Evolutionary conservation across 2,329 filamentous ascomycete species (phyloP), one percentile per base, ranked within the genome.

Genomic region (Macrophomina tecta): DNA sequence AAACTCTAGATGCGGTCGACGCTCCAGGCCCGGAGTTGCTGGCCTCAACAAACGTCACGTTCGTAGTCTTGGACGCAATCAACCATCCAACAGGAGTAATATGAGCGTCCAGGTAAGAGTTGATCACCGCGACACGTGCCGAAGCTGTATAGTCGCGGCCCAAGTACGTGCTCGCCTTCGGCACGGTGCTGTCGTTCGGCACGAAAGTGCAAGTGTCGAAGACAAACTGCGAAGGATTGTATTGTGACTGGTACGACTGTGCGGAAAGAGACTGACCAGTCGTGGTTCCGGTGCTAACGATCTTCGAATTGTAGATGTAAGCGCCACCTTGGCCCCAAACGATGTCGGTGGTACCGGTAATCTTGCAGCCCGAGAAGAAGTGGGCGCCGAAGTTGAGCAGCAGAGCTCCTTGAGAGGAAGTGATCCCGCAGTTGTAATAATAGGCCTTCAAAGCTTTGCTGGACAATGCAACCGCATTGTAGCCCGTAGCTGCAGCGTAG

Each of bases 231-330:
- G 55, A 60, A 9, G 55, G 55, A 7, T 8, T 16, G 28, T 60
- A 60, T 23, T 60, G 55, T 4, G 36, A 60, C 55, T 60, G 55
- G 23, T 60, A 60, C 12, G 55, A 60, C 38, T 60, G 55, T 30
- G 55, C 36, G 8, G 55, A 11, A 28, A 60, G 12, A 30, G 55
- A 30, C 38, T 60, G 55, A 2, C 55, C 55, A 18, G 55, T 45
- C 12, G 55, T 45, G 1, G 55, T 46, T 5, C 55, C 55, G 9
- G 38, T 60, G 38, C 55, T 60, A 11, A 60, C 23, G 7, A 60
- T n/a, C 55, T 60, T 60, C 38, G 55, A 60, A 28, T 60, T 60
- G 55, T 60, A 60, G 14, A 60, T 32, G 55, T 60, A 60, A 9
- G 55, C 55, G 2, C 55, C 55, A 30, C 55, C 55, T 28, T 60